These are phyloP conservation scores for Boletus edulis DNA, from an alignment of 768 basidiomycete species.

Conservation along the genomic window DNA sequence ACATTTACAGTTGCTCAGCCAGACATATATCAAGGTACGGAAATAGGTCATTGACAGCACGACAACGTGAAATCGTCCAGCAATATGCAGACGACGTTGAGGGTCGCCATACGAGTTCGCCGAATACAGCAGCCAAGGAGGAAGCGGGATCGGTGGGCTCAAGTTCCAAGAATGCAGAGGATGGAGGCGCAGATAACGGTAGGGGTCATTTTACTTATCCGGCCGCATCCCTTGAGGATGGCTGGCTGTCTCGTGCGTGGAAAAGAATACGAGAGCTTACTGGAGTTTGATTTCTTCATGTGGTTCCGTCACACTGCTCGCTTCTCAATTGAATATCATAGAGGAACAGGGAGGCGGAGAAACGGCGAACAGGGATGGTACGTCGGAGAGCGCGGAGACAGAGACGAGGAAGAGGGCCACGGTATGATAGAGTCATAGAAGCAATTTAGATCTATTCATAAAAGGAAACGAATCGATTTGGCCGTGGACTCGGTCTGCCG, in stretches of 20 bases:
- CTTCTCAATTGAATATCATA: conserved; percentile 33
- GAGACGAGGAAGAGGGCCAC: conserved; percentile 52
- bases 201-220: conserved; percentile 65
- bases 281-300: conserved; percentile 64
- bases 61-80: conserved; percentile 85
- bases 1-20: conserved; percentile 10
- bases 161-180: conserved; percentile 20
- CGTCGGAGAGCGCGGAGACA: conserved; percentile 41
- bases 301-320: conserved; percentile 20
- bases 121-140: conserved; percentile 15
- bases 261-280: conserved; percentile 66
- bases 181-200: conserved; percentile 53
- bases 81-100: conserved; percentile 93
- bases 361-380: conserved; percentile 29
- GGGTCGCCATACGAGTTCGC: conserved; percentile 42
- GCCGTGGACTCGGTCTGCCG: conserved; percentile 21
- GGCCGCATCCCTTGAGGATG: conserved; percentile 51
- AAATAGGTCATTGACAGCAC: conserved; percentile 71
- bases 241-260: conserved; percentile 71
- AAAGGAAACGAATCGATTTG: conserved; percentile 6
- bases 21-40: not conserved
- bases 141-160: conserved; percentile 15
- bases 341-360: conserved; percentile 18
- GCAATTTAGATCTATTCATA: conserved; percentile 18
- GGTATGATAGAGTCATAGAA: conserved; percentile 35